Conservation (phyloP, 345 rosid species). For the Linum trigynum region DNA sequence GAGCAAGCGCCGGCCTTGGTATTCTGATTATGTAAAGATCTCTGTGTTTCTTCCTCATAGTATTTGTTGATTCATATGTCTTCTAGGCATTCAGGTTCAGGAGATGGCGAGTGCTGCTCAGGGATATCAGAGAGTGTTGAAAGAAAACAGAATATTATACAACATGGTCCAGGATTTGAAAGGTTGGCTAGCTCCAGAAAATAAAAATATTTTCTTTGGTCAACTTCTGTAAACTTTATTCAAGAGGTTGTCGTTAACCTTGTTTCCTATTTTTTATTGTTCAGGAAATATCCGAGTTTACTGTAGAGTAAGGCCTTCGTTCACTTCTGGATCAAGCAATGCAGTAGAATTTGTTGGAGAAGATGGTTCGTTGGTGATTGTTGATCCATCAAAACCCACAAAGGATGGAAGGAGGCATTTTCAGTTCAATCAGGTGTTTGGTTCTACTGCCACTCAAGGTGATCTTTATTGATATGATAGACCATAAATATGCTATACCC, state of each 20-base stretch:
- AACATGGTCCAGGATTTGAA: slow-evolving; percentile 97
- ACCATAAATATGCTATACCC: too few relatives aligned
- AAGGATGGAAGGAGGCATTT: slow-evolving; percentile 77
- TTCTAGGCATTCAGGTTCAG: slow-evolving; percentile 61
- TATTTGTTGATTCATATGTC: slow-evolving; percentile 8
- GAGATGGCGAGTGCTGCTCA: slow-evolving; percentile 81
- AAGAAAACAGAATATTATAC: slow-evolving; percentile 73
- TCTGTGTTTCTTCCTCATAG: not conserved
- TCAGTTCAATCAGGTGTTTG: slow-evolving; percentile 67
- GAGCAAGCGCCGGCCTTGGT: not conserved
- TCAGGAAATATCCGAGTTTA: slow-evolving; percentile 88
- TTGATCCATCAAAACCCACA: slow-evolving; percentile 56
- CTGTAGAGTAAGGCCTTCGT: slow-evolving; percentile 78
- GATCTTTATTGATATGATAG: not conserved
- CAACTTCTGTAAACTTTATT: not conserved
- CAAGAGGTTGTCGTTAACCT: not conserved
- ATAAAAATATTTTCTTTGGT: not conserved
- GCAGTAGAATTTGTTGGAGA: slow-evolving; percentile 59
- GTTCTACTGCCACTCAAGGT: slow-evolving; percentile 77
- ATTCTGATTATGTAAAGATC: not conserved
- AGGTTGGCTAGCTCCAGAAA: slow-evolving; percentile 34
- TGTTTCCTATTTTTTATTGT: slow-evolving; percentile 8
- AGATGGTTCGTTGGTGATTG: slow-evolving; percentile 66
- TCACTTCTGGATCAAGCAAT: slow-evolving; percentile 28
- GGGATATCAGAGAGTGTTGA: slow-evolving; percentile 72